Evolutionary conservation across 257 asterid genomes (phyloP).

Genomic region (Solanum lignicaule): DNA sequence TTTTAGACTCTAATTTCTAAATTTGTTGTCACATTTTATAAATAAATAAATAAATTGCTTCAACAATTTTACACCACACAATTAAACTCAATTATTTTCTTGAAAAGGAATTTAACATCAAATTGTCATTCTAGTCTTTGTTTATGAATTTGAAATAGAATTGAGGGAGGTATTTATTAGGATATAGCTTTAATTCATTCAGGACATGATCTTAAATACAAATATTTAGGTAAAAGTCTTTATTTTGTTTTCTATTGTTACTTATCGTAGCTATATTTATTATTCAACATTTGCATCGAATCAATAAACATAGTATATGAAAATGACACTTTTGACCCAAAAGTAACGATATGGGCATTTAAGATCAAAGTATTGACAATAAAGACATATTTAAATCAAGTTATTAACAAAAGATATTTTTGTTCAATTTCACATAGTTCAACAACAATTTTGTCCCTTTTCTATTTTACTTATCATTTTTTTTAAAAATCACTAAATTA

Average conservation of each 20-base stretch:
- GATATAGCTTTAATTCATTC: too few species aligned
- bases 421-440: too few species aligned
- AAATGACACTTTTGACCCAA: neutral
- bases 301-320: neutral
- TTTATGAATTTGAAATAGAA: neutral
- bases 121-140: neutral
- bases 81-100: neutral
- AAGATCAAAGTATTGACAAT: too few species aligned
- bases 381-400: too few species aligned
- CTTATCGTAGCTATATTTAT: neutral
- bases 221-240: too few species aligned
- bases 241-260: too few species aligned
- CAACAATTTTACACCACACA: neutral
- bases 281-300: neutral
- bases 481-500: accelerated
- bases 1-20: neutral
- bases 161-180: neutral
- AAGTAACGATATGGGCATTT: accelerated
- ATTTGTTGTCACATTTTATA: neutral
- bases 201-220: too few species aligned
- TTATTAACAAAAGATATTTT: too few species aligned
- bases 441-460: neutral
- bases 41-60: neutral
- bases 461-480: too few species aligned
- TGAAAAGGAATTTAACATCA: neutral